Evolutionary conservation across 2,329 filamentous ascomycete genomes (phyloP).

Genomic region (Calonectria hawksworthii): DNA sequence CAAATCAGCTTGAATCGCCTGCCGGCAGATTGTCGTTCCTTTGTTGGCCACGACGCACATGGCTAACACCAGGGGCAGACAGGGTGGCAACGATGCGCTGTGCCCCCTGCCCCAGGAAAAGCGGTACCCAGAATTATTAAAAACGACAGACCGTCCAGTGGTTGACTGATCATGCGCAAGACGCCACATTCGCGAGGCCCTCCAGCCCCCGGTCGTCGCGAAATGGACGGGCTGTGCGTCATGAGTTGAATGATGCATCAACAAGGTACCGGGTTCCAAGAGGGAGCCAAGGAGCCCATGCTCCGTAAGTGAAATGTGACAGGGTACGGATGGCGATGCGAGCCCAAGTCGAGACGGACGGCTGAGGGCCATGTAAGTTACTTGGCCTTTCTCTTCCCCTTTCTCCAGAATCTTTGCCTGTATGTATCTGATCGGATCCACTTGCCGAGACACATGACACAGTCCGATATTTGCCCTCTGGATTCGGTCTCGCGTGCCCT

Average conservation of each 20-base stretch:
- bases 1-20: conserved; percentile 12
- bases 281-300: conserved; percentile 2
- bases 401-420: conserved; percentile 6
- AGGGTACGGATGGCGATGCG: neutral
- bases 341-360: conserved; percentile 3
- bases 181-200: conserved; percentile 12
- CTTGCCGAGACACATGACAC: conserved; percentile 17
- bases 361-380: conserved; percentile 1
- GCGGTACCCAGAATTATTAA: conserved; percentile 1
- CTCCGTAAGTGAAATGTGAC: neutral
- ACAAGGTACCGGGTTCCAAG: conserved; percentile 7
- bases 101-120: conserved; percentile 3
- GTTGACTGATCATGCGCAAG: conserved; percentile 15
- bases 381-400: neutral
- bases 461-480: conserved; percentile 3
- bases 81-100: neutral
- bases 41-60: neutral
- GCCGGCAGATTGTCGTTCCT: conserved; percentile 3
- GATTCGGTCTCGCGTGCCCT: conserved; percentile 24
- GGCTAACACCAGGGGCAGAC: conserved; percentile 2
- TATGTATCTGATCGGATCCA: conserved; percentile 4
- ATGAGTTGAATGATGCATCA: conserved; percentile 12
- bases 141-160: conserved; percentile 18
- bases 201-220: neutral
- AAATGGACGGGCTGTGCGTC: conserved; percentile 15